phyloP scores from a whole-genome alignment of 768 basidiomycete species.

The Crucibulum laeve region DNA sequence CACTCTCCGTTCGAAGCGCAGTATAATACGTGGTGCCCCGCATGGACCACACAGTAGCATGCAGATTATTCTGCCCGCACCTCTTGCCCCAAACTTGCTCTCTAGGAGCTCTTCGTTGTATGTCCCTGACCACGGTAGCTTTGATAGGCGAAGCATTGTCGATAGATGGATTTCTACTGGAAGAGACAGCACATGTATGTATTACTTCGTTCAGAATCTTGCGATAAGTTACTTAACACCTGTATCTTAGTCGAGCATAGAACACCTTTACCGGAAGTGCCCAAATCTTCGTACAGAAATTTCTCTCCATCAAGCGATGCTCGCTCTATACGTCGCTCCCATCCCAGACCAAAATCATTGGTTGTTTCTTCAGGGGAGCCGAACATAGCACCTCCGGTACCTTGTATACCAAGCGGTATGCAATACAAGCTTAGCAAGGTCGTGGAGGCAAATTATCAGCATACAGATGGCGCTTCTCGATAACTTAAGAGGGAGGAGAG shows the following conservation, averaged over 20 bases:
- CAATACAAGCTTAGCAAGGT: too few species aligned
- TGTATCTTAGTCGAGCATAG: neutral
- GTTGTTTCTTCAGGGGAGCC: too few species aligned
- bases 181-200: conserved; percentile 5
- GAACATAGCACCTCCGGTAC: too few species aligned
- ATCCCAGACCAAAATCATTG: too few species aligned
- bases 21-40: conserved; percentile 50
- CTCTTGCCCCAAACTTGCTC: conserved; percentile 35
- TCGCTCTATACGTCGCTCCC: too few species aligned
- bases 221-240: neutral
- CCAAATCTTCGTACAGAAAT: too few species aligned
- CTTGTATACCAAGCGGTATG: too few species aligned
- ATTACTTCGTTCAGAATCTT: conserved; percentile 1
- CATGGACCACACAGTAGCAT: conserved; percentile 58
- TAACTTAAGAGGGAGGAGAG: too few species aligned
- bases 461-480: too few species aligned
- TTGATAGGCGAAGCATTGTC: conserved; percentile 17
- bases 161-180: conserved; percentile 20
- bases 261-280: too few species aligned
- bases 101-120: neutral
- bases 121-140: neutral
- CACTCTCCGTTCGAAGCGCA: conserved; percentile 26
- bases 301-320: too few species aligned
- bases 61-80: conserved; percentile 66
- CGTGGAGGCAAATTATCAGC: too few species aligned